phyloP scores from a whole-genome alignment of 2,329 filamentous ascomycete genomes.

The Sphaerulina musiva region DNA sequence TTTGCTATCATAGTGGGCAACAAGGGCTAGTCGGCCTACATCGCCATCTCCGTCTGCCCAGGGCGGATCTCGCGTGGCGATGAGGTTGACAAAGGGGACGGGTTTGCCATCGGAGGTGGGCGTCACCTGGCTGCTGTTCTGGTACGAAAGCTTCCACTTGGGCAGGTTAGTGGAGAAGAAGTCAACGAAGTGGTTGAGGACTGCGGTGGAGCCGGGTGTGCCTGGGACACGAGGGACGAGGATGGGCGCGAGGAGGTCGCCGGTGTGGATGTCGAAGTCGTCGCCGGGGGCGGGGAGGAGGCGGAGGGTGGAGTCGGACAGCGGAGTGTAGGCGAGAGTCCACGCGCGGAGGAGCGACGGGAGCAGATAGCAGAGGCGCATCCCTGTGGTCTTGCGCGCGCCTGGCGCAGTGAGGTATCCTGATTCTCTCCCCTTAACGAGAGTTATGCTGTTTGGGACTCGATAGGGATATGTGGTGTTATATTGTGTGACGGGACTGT shows the following conservation, averaged over 20 bases:
- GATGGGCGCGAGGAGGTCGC: slow-evolving; percentile 75
- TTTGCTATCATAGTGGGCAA: slow-evolving; percentile 91
- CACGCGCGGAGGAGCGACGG: slow-evolving; percentile 28
- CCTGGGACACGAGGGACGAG: slow-evolving; percentile 83
- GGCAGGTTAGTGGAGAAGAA: slow-evolving; percentile 74
- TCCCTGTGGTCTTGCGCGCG: slow-evolving; percentile 5
- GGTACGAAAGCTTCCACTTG: slow-evolving; percentile 70
- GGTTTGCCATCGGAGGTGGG: slow-evolving; percentile 64
- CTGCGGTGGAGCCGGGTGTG: slow-evolving; percentile 64
- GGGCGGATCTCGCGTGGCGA: slow-evolving; percentile 81
- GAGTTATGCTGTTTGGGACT: too few species aligned
- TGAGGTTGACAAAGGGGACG: slow-evolving; percentile 79
- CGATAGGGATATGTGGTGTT: not conserved
- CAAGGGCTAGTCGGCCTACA: slow-evolving; percentile 73
- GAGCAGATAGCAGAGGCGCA: slow-evolving; percentile 28
- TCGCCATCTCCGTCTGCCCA: slow-evolving; percentile 63
- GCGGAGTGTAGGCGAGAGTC: slow-evolving; percentile 47
- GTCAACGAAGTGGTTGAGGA: slow-evolving; percentile 72
- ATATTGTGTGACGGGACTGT: not conserved
- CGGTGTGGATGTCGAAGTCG: slow-evolving; percentile 66
- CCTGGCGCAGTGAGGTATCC: not conserved
- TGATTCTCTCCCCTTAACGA: too few species aligned
- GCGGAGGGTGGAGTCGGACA: slow-evolving; percentile 70
- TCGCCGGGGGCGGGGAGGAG: slow-evolving; percentile 62
- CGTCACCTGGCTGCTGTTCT: slow-evolving; percentile 84